Conservation (phyloP, 2,329 filamentous ascomycete genomes). For the Penicillium expansum region DNA sequence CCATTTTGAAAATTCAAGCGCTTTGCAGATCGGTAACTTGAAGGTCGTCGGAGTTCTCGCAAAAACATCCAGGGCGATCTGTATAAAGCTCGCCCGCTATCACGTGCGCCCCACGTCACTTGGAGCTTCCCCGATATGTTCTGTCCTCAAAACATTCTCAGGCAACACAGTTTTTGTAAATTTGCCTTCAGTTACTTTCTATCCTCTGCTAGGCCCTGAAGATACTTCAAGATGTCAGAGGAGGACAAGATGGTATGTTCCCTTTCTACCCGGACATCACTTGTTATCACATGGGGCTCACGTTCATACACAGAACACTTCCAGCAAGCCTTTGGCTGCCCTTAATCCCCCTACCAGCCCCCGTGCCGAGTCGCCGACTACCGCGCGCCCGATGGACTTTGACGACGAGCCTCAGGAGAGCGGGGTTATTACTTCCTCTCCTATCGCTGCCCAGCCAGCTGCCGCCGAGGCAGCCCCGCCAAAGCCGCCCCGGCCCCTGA, state of each 20-base stretch:
- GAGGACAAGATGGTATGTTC: constrained; percentile 37
- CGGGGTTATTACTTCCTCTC: constrained; percentile 30
- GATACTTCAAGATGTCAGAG: constrained; percentile 32
- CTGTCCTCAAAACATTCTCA: constrained; percentile 17
- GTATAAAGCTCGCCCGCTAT: constrained; percentile 21
- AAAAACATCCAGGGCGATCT: constrained; percentile 10
- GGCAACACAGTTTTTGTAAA: constrained; percentile 14
- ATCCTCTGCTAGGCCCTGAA: background rate
- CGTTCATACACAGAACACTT: constrained; percentile 30
- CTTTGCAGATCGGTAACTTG: background rate
- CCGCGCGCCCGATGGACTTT: constrained; percentile 56
- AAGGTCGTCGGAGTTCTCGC: constrained; percentile 7
- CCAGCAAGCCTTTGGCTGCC: constrained; percentile 35
- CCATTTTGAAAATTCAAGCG: constrained; percentile 8
- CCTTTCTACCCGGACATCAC: constrained; percentile 3
- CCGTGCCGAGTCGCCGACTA: constrained; percentile 54
- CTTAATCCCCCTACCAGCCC: constrained; percentile 29
- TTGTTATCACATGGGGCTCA: constrained; percentile 20
- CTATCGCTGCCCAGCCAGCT: constrained; percentile 28
- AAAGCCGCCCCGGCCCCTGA: constrained; percentile 81
- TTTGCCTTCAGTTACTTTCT: constrained; percentile 1
- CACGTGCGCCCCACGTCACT: constrained; percentile 30
- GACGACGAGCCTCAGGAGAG: constrained; percentile 55
- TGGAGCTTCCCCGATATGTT: constrained; percentile 24
- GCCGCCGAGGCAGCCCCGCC: constrained; percentile 55